Conservation (phyloP, 1,139 yeast genomes). For the Debaryomycetaceae sp. region DNA sequence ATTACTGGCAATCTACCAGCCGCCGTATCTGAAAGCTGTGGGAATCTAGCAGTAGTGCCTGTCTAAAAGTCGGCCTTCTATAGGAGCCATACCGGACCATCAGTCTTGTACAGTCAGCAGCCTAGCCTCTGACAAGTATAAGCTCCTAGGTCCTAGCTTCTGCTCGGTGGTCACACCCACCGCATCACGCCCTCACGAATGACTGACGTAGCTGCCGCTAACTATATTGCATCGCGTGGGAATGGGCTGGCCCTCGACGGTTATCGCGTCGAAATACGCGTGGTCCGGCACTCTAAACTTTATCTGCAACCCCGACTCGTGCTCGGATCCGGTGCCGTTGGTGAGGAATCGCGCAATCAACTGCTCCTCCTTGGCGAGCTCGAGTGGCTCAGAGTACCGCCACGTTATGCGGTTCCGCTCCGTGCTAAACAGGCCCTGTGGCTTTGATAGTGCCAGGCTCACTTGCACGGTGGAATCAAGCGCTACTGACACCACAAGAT, state of each 20-base stretch:
- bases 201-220: conserved; percentile 28
- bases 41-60: too few species aligned
- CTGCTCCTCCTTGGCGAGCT: conserved; percentile 40
- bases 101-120: too few species aligned
- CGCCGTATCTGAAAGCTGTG: too few species aligned
- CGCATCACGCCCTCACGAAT: conserved; percentile 3
- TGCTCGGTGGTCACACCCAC: neutral
- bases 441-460: conserved; percentile 73
- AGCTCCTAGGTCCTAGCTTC: neutral
- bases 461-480: conserved; percentile 31
- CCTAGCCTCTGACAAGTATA: too few species aligned
- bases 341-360: conserved; percentile 67
- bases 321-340: conserved; percentile 48
- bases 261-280: conserved; percentile 13
- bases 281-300: conserved; percentile 38
- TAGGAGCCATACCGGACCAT: too few species aligned
- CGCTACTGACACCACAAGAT: conserved; percentile 63
- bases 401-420: conserved; percentile 81
- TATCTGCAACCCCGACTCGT: conserved; percentile 60
- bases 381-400: conserved; percentile 49
- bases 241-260: conserved; percentile 12
- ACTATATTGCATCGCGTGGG: conserved; percentile 24
- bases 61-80: too few species aligned
- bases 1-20: too few species aligned
- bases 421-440: conserved; percentile 79